Evolutionary conservation across 306 rosid species (phyloP).

Genomic region (Aeschynomene evenia): DNA sequence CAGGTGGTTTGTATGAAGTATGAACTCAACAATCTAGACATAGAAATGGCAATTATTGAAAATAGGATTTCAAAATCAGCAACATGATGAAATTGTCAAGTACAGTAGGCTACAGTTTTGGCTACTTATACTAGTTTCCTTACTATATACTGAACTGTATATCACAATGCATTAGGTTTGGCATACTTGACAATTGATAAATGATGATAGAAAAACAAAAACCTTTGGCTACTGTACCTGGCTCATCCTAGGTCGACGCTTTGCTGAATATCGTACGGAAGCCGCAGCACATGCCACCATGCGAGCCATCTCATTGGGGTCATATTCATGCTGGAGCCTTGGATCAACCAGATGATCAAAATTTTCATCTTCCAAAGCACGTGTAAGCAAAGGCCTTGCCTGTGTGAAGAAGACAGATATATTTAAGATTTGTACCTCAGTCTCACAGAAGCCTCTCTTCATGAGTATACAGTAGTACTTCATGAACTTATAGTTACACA

Average conservation of each 20-base stretch:
- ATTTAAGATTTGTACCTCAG: neutral
- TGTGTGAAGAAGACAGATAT: slow-evolving; percentile 43
- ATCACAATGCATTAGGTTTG: too few species aligned
- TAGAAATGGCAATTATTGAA: neutral
- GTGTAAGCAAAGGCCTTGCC: slow-evolving; percentile 91
- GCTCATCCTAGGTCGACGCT: slow-evolving; percentile 88
- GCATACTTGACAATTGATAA: neutral
- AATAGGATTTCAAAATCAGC: neutral
- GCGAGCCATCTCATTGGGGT: slow-evolving; percentile 67
- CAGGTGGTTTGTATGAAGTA: neutral
- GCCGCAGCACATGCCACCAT: slow-evolving; percentile 95
- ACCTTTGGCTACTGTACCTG: slow-evolving; percentile 64
- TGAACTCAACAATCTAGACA: neutral
- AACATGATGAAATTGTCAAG: neutral
- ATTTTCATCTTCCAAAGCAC: slow-evolving; percentile 68
- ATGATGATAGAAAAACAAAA: neutral
- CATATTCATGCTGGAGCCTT: slow-evolving; percentile 59
- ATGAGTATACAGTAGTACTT: neutral
- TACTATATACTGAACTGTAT: neutral
- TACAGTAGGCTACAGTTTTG: neutral
- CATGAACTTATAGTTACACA: neutral
- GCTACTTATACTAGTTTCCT: neutral
- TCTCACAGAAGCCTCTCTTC: neutral
- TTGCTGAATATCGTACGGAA: slow-evolving; percentile 90
- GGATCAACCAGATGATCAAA: slow-evolving; percentile 71